Base-by-base conservation (phyloP, 495 filamentous ascomycete genomes). In the Jackrogersella multiformis region DNA sequence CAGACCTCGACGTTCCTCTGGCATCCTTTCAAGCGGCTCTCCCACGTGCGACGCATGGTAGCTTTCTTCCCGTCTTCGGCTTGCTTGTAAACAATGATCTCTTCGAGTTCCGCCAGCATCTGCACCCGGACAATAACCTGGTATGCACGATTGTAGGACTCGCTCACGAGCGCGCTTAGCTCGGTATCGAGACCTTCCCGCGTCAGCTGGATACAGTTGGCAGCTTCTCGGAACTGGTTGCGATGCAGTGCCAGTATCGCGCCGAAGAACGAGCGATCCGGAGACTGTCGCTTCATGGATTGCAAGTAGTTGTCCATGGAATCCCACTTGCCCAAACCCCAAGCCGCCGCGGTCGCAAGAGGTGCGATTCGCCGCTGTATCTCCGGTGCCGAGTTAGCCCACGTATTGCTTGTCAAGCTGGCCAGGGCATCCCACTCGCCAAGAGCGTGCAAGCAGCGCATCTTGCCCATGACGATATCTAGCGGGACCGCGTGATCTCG, bases 1-100 rank as follows among this genome's bases (percentile, higher is more conserved):
- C 95, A 99, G 6, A 97, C 93, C 69, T 99, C 95, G 18, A 97
- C 94, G 69, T 98, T 98, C 38, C 94, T 89, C 75, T 98, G 94
- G 67, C 95, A 97, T 18, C 95, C 95, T 64, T 93, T 93, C 18
- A 99, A 83, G 60, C 95, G 89, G 61, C 90, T 94, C 72, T 94
- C 96, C 95, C 95, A 99, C 12, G 96, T 99, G 38, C 85, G 81
- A 21, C 96, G 87, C 89, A 99, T 90, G 8, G 90, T 93, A 20
- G 89, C 91, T 76, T 93, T 92, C 79, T 94, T 97, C 63, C 92
- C 89, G 36, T 94, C 90, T 57, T 88, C 86, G 62, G 90, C 90
- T 70, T 97, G 94, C 79, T 99, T 98, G 79, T 98, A 99, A 4
- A 87, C 87, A 68, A 99, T 98, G 69, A 99, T 94, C 75, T 99